Evolutionary conservation across 495 filamentous ascomycete species (phyloP).

Genomic region (Articulospora tetracladia): DNA sequence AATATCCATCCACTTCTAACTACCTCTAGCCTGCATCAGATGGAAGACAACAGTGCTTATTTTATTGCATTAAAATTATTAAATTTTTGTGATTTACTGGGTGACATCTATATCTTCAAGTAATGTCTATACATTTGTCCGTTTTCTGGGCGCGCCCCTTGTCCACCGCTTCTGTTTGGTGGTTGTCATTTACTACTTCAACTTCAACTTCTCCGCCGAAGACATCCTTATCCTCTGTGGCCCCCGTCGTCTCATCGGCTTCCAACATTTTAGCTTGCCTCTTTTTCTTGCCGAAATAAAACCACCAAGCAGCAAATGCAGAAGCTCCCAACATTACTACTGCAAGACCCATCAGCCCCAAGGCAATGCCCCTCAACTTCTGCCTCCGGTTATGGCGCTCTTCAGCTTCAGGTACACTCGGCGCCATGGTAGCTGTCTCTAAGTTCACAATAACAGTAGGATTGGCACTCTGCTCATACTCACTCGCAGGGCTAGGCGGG

Average conservation of each 20-base stretch:
- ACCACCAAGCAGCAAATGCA: background rate
- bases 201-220: too few relatives aligned
- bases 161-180: too few relatives aligned
- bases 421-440: background rate
- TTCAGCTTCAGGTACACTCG: background rate
- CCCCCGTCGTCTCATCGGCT: background rate
- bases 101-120: too few relatives aligned
- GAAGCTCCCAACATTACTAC: background rate
- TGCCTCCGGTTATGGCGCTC: background rate
- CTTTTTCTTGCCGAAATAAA: background rate
- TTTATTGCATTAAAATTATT: too few relatives aligned
- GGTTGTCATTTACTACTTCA: too few relatives aligned
- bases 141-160: too few relatives aligned
- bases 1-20: too few relatives aligned
- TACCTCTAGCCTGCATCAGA: too few relatives aligned
- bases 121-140: too few relatives aligned
- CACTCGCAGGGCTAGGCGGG: constrained; percentile 47
- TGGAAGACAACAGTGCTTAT: too few relatives aligned
- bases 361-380: background rate
- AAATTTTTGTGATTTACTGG: too few relatives aligned
- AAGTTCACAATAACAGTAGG: background rate
- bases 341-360: background rate
- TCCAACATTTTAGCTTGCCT: background rate
- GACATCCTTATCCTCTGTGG: background rate
- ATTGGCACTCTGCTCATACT: background rate